Percentiles rank a stretch among this genome's conserved stretches.
phyloP scores from a whole-genome alignment of 2,329 filamentous ascomycete species.

The Pseudogymnoascus sp. region DNA sequence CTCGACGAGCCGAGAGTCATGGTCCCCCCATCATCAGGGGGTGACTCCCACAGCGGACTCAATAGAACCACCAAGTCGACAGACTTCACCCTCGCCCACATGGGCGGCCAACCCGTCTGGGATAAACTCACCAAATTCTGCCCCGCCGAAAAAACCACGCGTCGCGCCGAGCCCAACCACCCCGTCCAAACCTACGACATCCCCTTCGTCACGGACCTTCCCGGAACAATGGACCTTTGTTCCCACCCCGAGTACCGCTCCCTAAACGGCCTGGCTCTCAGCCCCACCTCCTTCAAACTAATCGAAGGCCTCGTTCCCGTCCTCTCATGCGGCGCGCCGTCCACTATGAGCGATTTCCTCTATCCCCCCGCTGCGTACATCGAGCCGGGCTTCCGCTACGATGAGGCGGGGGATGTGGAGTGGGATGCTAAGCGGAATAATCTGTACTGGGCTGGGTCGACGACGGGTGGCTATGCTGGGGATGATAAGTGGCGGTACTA shows the following conservation, averaged over 20 bases:
- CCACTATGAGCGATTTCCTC: conserved; percentile 45
- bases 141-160: not conserved
- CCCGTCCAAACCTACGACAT: conserved; percentile 18
- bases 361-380: conserved; percentile 45
- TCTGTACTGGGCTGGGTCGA: conserved; percentile 52
- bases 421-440: conserved; percentile 45
- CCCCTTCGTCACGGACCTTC: conserved; percentile 32
- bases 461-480: conserved; percentile 40
- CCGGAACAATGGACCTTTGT: conserved; percentile 34
- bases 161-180: not conserved
- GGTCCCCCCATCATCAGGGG: not conserved
- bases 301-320: conserved; percentile 35
- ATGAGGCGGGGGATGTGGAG: conserved; percentile 32
- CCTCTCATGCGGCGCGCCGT: conserved; percentile 36
- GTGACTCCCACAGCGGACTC: not conserved
- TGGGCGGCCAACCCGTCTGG: conserved; percentile 29
- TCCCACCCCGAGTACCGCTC: conserved; percentile 40
- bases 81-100: conserved; percentile 21
- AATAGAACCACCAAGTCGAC: not conserved
- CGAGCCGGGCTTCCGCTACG: conserved; percentile 37
- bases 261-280: conserved; percentile 34
- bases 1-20: conserved; percentile 42
- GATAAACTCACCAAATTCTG: conserved; percentile 29
- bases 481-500: conserved; percentile 32
- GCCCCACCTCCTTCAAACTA: conserved; percentile 38